Base-by-base conservation (phyloP, 306 rosid genomes). In the Psophocarpus tetragonolobus region DNA sequence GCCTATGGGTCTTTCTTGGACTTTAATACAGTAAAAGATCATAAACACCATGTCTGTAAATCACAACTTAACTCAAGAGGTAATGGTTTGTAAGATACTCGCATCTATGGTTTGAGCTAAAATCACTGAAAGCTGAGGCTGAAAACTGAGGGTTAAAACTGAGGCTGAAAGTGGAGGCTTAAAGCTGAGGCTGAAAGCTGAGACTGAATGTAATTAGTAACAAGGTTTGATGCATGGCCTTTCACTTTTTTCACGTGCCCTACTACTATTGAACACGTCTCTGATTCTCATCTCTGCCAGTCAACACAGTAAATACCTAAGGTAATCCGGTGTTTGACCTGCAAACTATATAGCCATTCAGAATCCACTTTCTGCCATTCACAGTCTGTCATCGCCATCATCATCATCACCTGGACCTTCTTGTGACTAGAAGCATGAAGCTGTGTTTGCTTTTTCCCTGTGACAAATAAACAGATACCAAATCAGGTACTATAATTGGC, bases 261-360 rank as follows among this genome's bases (percentile, higher is more conserved):
- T n/a, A n/a, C n/a, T n/a, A n/a, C 62, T 1, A 23, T 58, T 44
- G 20, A 44, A 9, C 64, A 13, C 48, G 44, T 65, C 21, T 15
- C 23, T 47, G 23, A 6, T 62, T 39, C n/a, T n/a, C n/a, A n/a
- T n/a, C n/a, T n/a, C n/a, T n/a, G n/a, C n/a, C 1, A 18, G 20
- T 18, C 13, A 57, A 26, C 20, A 26, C 87, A 90, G 81, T 80
- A 85, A n/a, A n/a, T n/a, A n/a, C n/a, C n/a, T n/a, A 61, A 63
- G 78, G 44, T 77, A 84, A 56, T 90, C 96, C 18, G 91, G 80
- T 76, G 91, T 36, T 47, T 77, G 26, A 85, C 91, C 57, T 85
- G 70, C 84, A 85, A 78, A n/a, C 0, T 57, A 77, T 53, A 64
- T 21, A 88, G 82, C 96, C 92, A 88, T 47, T 75, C 39, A 33